A percentile compares a stretch with the other conserved stretches of the same genome.
Conservation (phyloP, 2,329 filamentous ascomycete genomes). For the Cladosporium sp. region DNA sequence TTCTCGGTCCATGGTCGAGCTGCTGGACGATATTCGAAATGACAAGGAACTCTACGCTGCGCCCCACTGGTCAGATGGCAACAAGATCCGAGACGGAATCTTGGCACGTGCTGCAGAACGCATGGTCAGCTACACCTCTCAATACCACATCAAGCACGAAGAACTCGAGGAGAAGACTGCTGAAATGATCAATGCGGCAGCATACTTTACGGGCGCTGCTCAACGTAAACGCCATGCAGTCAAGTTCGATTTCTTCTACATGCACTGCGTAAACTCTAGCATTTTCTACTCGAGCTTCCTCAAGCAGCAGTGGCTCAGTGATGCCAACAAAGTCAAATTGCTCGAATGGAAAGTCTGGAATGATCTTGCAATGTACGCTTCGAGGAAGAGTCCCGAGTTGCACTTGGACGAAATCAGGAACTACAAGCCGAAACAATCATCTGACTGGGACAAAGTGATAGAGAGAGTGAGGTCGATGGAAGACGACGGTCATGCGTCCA, state of each 20-base stretch:
- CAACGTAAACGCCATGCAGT: slow-evolving; percentile 60
- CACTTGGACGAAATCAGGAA: slow-evolving; percentile 54
- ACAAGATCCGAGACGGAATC: slow-evolving; percentile 67
- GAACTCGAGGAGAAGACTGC: slow-evolving; percentile 56
- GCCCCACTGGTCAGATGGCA: slow-evolving; percentile 33
- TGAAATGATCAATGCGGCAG: slow-evolving; percentile 67
- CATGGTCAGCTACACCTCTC: slow-evolving; percentile 58
- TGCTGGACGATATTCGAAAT: slow-evolving; percentile 58
- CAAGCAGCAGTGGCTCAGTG: slow-evolving; percentile 56
- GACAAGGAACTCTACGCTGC: slow-evolving; percentile 56
- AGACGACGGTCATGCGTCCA: slow-evolving; percentile 80
- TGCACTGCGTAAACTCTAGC: slow-evolving; percentile 73
- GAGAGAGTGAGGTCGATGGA: slow-evolving; percentile 43
- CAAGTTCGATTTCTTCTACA: slow-evolving; percentile 79
- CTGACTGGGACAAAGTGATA: slow-evolving; percentile 43
- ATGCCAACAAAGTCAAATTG: slow-evolving; percentile 60
- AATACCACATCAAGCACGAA: slow-evolving; percentile 47
- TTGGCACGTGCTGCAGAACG: slow-evolving; percentile 58
- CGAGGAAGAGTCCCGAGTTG: slow-evolving; percentile 60
- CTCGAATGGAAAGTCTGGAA: slow-evolving; percentile 78
- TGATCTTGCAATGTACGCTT: slow-evolving; percentile 71
- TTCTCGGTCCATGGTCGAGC: slow-evolving; percentile 47
- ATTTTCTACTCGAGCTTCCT: slow-evolving; percentile 68
- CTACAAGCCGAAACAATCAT: slow-evolving; percentile 53
- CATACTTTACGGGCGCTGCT: slow-evolving; percentile 58